A percentile compares a stretch with the other conserved stretches of the same genome.
Conservation (phyloP, 2,329 filamentous ascomycete genomes). For the Drechslerella stenobrocha region DNA sequence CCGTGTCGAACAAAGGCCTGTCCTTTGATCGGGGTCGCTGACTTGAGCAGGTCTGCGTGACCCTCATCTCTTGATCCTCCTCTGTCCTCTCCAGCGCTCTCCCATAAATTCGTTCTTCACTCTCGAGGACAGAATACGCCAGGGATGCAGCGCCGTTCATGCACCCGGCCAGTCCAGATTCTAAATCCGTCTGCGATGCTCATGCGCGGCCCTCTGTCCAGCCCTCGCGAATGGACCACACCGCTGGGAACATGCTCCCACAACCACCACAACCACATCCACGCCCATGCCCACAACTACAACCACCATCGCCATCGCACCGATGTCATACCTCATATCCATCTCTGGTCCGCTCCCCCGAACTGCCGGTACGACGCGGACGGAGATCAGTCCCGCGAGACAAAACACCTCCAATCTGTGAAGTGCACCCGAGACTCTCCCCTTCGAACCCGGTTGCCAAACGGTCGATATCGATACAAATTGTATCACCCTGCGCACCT, state of each 20-base stretch:
- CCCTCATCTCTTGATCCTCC: slow-evolving; percentile 12
- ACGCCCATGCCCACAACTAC: not conserved
- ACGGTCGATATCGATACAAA: not conserved
- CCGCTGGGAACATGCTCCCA: too few species aligned
- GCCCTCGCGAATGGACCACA: not conserved
- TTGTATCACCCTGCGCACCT: too few species aligned
- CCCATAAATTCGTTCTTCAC: too few species aligned
- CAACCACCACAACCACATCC: not conserved
- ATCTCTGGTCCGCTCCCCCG: not conserved
- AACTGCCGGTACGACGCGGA: not conserved
- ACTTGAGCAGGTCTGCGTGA: slow-evolving; percentile 18
- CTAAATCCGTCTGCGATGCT: not conserved
- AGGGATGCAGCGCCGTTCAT: not conserved
- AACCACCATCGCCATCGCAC: too few species aligned
- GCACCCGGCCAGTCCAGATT: slow-evolving; percentile 29
- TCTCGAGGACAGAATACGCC: not conserved
- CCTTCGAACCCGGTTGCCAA: not conserved
- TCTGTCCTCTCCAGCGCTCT: too few species aligned
- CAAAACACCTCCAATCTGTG: not conserved
- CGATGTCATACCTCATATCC: too few species aligned
- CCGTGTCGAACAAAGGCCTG: too few species aligned
- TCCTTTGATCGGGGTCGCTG: slow-evolving; percentile 32
- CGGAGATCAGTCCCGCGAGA: not conserved
- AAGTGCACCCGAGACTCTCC: not conserved
- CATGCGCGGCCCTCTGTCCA: not conserved